Base-by-base conservation (phyloP, 202 grass and related monocot species). In the Sporobolus alterniflorus region DNA sequence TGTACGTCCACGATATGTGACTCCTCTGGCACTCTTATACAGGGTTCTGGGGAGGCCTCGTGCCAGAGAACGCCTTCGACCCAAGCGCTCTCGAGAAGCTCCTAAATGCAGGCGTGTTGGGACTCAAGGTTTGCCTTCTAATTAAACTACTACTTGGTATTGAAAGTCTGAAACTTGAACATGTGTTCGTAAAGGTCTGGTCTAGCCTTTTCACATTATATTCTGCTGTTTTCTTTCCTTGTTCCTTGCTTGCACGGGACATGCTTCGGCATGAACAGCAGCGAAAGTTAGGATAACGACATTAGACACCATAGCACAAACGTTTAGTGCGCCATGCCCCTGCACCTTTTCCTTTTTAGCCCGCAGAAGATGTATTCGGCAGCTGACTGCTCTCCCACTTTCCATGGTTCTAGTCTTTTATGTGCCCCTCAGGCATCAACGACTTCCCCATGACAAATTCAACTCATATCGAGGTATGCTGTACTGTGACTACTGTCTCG, bases 391-490 rank as follows among this genome's bases (percentile, higher is more conserved):
- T 82, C 24, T 83, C 7, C 0, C n/a, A n/a, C 65, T 75, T 47
- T 85, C 66, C 67, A 54, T 73, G 62, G 18, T 61, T 87, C 47
- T 50, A 98, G 95, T 98, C 95, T 72, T 98, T 98, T 84, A 98
- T 98, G 95, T 95, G 92, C 36, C 95, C 90, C 26, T 98, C 95
- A 41, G 95, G 90, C 47, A 98, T 90, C 79, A 86, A 91, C 55
- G 95, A 98, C 75, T 98, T 98, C 31, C 95, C 95, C 59, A 94
- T 98, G 95, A 98, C 95, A 89, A 98, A 98, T 76, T 93, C 81
- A 60, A 98, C 92, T 20, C 95, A 98, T 48, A 98, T 98, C 14
- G 93, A 93, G 90, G 95, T 98, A 41, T 15, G 75, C 20, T 82
- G 5, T 57, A 39, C 16, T 57, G 24, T 24, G 2, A 31, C 18